Conservation (phyloP, 2,329 filamentous ascomycete species). For the Ustulina deusta region DNA sequence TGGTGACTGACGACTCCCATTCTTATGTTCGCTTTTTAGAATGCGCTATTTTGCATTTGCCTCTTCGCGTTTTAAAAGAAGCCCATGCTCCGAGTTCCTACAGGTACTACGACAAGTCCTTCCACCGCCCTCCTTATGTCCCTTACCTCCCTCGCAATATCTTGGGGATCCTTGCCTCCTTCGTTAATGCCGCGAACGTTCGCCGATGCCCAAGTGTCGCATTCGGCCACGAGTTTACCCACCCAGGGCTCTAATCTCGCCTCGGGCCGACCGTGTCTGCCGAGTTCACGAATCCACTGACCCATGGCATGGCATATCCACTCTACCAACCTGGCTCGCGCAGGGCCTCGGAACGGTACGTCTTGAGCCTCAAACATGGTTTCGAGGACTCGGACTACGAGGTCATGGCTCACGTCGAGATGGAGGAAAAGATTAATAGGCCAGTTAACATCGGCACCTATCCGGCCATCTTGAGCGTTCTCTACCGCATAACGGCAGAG, state of each 20-base stretch:
- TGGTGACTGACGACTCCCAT: not conserved
- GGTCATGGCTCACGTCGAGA: slow-evolving; percentile 67
- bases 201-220: slow-evolving; percentile 58
- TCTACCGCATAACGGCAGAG: slow-evolving; percentile 72
- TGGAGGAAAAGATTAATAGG: slow-evolving; percentile 67
- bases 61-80: slow-evolving; percentile 54
- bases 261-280: slow-evolving; percentile 48
- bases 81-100: slow-evolving; percentile 56
- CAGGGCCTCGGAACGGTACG: slow-evolving; percentile 66
- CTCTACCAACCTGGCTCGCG: slow-evolving; percentile 64
- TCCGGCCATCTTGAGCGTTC: slow-evolving; percentile 68
- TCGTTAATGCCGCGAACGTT: slow-evolving; percentile 55
- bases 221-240: slow-evolving; percentile 59
- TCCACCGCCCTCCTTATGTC: slow-evolving; percentile 59
- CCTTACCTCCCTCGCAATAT: slow-evolving; percentile 58
- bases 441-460: slow-evolving; percentile 69
- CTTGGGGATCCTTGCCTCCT: slow-evolving; percentile 60
- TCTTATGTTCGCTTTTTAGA: slow-evolving; percentile 1
- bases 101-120: slow-evolving; percentile 56
- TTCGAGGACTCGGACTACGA: slow-evolving; percentile 68
- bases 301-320: slow-evolving; percentile 64
- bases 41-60: slow-evolving; percentile 9
- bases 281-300: slow-evolving; percentile 59
- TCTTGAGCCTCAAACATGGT: slow-evolving; percentile 69
- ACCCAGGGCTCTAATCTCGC: slow-evolving; percentile 50